These are phyloP conservation scores for Solanum pimpinellifolium DNA, from an alignment of 257 asterid genomes.

Conservation along the genomic window DNA sequence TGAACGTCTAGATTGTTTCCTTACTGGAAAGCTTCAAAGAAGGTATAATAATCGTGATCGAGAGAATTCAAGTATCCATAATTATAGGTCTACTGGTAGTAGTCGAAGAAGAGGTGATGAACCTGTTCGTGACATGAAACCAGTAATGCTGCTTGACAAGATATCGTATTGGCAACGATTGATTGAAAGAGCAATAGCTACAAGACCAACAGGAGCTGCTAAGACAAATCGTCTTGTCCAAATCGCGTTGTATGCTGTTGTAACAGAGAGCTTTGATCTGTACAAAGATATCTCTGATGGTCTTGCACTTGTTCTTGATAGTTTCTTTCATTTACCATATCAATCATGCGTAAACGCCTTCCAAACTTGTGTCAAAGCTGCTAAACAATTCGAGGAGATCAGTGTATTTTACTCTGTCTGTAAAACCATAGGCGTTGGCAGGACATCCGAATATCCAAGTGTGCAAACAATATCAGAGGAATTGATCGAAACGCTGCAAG, in stretches of 20 bases:
- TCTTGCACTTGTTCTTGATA: conserved; percentile 53
- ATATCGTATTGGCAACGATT: conserved; percentile 69
- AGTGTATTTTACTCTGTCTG: conserved; percentile 40
- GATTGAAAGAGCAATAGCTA: conserved; percentile 67
- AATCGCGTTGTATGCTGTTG: conserved; percentile 49
- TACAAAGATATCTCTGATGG: conserved; percentile 73
- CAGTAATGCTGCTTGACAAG: conserved; percentile 60
- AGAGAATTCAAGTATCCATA: conserved; percentile 14
- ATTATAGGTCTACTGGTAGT: conserved; percentile 8
- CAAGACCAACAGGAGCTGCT: conserved; percentile 69
- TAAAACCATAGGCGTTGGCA: conserved; percentile 56
- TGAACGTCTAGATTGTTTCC: conserved; percentile 71
- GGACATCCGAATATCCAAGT: conserved; percentile 60
- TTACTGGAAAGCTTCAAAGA: conserved; percentile 69
- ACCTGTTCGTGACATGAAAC: conserved; percentile 59
- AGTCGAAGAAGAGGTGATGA: conserved; percentile 29
- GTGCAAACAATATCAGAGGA: conserved; percentile 61
- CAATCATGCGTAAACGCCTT: conserved; percentile 57
- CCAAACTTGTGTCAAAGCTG: conserved; percentile 65
- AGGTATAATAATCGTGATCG: not conserved
- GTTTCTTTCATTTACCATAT: conserved; percentile 61
- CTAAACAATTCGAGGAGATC: conserved; percentile 62
- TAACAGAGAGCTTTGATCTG: conserved; percentile 67
- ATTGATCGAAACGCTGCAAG: conserved; percentile 54
- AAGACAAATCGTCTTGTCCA: conserved; percentile 45